Percentiles rank a stretch among this genome's conserved stretches.
These are phyloP conservation scores for Heterococcus sp. DNA, from an alignment of 108 stramenopile species.

Conservation along the genomic window DNA sequence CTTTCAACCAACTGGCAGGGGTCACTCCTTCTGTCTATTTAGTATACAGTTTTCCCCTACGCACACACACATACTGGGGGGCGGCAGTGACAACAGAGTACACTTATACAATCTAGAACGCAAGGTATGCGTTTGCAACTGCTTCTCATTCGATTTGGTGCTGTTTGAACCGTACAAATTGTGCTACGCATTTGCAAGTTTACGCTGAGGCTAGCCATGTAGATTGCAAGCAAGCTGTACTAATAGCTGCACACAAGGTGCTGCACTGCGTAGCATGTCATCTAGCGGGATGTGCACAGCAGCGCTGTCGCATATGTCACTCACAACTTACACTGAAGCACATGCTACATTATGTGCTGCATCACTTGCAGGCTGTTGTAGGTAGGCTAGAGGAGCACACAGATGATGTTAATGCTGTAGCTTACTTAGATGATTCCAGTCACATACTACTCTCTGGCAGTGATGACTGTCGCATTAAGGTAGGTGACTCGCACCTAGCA, in stretches of 20 bases:
- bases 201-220: no score
- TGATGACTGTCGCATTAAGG: slow-evolving; percentile 40
- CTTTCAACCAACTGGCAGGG: slow-evolving; percentile 5
- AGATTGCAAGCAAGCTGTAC: no score
- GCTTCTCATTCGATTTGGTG: no score
- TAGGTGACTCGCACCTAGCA: background rate
- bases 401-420: slow-evolving; percentile 48
- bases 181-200: no score
- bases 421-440: slow-evolving; percentile 11
- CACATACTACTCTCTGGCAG: slow-evolving; percentile 31
- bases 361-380: slow-evolving; percentile 18
- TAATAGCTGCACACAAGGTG: no score
- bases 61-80: slow-evolving; percentile 38
- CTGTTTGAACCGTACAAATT: no score
- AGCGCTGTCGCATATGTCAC: no score
- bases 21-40: slow-evolving; percentile 39
- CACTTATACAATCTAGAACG: slow-evolving; percentile 46
- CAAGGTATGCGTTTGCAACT: background rate
- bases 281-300: no score
- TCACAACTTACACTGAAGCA: no score
- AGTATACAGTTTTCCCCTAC: slow-evolving; percentile 39
- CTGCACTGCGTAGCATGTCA: no score
- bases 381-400: slow-evolving; percentile 15
- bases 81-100: slow-evolving; percentile 23
- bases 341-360: no score